Base-by-base conservation (phyloP, 2,329 filamentous ascomycete species). In the Ceratocystis destructans region DNA sequence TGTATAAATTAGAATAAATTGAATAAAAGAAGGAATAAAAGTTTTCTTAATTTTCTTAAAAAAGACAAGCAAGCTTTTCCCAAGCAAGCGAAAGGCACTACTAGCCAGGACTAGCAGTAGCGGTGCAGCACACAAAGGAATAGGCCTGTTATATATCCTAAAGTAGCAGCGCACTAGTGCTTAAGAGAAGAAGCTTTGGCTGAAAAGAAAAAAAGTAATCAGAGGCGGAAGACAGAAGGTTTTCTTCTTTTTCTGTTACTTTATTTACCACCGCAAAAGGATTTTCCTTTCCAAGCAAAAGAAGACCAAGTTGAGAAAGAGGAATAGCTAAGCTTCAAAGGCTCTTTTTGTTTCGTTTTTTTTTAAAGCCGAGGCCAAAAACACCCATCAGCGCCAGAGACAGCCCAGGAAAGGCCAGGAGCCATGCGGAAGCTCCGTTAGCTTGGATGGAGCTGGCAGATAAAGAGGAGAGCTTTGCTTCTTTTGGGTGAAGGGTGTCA, bases 161-260 rank as follows among this genome's bases (percentile, higher is more conserved):
- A 59, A 59, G 53, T 59, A 59, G 53, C 17, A 59, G 25, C 28
- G 53, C 53, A 59, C 53, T 59, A 59, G 53, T 59, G 53, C 53
- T 33, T 59, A 59, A 37, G 53, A 59, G 53, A 25, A 57, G 53
- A 59, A 59, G 53, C 53, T 59, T 59, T 59, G 53, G 53, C 53
- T 20, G 53, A 59, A 59, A 55, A 22, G 1, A 46, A 46, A 50
- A 50, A 53, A 25, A 53, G 0, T 12, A 41, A 12, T 41, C 8
- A 12, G 22, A 25, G 22, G 22, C 22, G 22, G 37, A 10, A 12
- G 37, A 8, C 37, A 8, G 37, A 41, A 41, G 10, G 10, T 41
- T 25, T 41, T 41, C 37, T 41, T 41, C 10, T 41, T 12, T 12
- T 12, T 10, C 37, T 41, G 37, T 41, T 41, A 41, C 37, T 41